Conservation (phyloP, 2,329 filamentous ascomycete genomes). For the Cladosporium velox region DNA sequence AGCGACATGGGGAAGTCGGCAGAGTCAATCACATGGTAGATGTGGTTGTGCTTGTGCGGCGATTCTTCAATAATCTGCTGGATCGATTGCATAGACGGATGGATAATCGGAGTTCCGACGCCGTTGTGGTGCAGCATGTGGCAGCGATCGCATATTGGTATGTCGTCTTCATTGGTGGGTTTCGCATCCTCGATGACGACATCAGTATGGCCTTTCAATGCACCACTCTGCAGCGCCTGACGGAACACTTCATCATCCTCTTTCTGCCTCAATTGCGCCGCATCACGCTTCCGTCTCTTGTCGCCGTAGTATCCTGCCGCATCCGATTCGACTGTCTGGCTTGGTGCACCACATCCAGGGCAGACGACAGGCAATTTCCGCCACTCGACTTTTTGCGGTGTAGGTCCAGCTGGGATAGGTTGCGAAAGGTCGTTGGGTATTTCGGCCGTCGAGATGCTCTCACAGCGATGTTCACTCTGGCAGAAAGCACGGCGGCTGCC, state of each 20-base stretch:
- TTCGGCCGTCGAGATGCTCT: neutral
- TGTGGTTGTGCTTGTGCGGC: constrained; percentile 85
- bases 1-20: constrained; percentile 97
- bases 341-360: constrained; percentile 64
- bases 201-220: constrained; percentile 33
- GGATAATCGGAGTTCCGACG: constrained; percentile 69
- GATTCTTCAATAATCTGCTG: constrained; percentile 84
- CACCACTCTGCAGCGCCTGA: constrained; percentile 37
- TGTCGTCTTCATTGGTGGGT: constrained; percentile 3
- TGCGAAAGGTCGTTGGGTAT: neutral
- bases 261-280: constrained; percentile 27
- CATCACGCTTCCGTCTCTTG: constrained; percentile 43
- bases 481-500: constrained; percentile 9
- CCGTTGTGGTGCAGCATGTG: constrained; percentile 79
- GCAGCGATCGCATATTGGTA: constrained; percentile 81
- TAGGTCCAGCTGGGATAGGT: neutral
- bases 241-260: constrained; percentile 43
- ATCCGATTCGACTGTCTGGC: constrained; percentile 56
- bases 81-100: constrained; percentile 79
- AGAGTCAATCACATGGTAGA: constrained; percentile 93
- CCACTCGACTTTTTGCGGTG: neutral
- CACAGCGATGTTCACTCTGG: neutral
- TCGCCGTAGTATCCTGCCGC: constrained; percentile 61
- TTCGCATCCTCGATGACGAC: constrained; percentile 15
- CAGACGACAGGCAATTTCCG: constrained; percentile 43